Conservation (phyloP, 2,329 filamentous ascomycete genomes). For the Zymoseptoria tritici region DNA sequence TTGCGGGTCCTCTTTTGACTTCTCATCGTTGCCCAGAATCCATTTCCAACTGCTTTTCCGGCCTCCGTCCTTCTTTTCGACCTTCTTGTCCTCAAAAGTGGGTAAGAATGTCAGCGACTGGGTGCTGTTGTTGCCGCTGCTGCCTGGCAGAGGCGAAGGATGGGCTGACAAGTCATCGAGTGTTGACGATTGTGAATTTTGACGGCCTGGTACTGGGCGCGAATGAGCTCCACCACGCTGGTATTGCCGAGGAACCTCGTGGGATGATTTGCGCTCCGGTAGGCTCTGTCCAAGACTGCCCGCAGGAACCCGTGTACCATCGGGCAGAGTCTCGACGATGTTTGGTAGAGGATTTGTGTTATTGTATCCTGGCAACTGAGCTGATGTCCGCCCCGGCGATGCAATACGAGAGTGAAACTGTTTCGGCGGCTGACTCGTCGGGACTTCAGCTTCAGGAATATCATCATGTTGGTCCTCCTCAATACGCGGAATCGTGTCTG, state of each 20-base stretch:
- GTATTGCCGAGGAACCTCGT: conserved; percentile 26
- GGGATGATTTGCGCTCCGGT: conserved; percentile 46
- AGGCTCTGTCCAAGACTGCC: conserved; percentile 26
- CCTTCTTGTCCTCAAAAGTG: conserved; percentile 66
- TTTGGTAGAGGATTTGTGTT: conserved; percentile 44
- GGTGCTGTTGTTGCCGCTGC: conserved; percentile 54
- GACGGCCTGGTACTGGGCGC: conserved; percentile 29
- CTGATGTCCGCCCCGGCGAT: conserved; percentile 49
- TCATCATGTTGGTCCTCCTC: conserved; percentile 12
- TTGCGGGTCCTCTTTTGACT: conserved; percentile 41
- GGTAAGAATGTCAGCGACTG: conserved; percentile 76
- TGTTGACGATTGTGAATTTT: conserved; percentile 33
- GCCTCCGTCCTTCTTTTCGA: conserved; percentile 55
- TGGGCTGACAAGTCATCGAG: conserved; percentile 59
- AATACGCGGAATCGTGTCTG: conserved; percentile 2
- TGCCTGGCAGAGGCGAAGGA: conserved; percentile 63
- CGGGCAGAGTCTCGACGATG: conserved; percentile 54
- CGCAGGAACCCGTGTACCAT: conserved; percentile 28
- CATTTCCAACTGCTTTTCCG: conserved; percentile 82
- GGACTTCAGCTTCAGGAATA: conserved; percentile 27
- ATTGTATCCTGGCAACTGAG: conserved; percentile 42
- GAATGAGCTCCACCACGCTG: conserved; percentile 29
- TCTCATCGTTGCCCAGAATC: conserved; percentile 61
- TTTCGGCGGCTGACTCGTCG: conserved; percentile 34
- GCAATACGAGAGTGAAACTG: conserved; percentile 51